These are phyloP conservation scores for Pseudomicrostroma phylloplanum DNA, from an alignment of 1,284 basidiomycete species.

Conservation along the genomic window DNA sequence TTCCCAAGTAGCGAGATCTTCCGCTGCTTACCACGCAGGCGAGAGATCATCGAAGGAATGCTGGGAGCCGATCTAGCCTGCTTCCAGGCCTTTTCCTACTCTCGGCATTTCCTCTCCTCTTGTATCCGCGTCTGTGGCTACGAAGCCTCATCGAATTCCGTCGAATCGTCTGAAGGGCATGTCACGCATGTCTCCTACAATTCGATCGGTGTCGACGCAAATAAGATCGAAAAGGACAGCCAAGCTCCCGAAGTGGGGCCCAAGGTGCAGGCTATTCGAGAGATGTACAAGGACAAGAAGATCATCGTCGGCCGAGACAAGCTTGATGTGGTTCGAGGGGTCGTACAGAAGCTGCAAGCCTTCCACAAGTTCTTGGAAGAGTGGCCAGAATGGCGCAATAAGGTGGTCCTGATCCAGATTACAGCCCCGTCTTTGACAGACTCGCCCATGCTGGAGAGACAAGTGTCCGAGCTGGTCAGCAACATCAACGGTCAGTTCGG, in stretches of 20 bases:
- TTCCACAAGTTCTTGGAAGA: slow-evolving; percentile 89
- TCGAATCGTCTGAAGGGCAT: slow-evolving; percentile 85
- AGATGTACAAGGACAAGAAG: slow-evolving; percentile 92
- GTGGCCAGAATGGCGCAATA: slow-evolving; percentile 92
- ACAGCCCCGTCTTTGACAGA: slow-evolving; percentile 92
- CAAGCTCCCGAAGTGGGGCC: slow-evolving; percentile 74
- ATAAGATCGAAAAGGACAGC: slow-evolving; percentile 76
- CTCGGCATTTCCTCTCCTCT: slow-evolving; percentile 86
- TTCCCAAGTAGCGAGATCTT: slow-evolving; percentile 97
- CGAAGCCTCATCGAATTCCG: slow-evolving; percentile 68
- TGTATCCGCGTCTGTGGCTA: slow-evolving; percentile 95
- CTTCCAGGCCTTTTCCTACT: slow-evolving; percentile 95
- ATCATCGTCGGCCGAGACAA: slow-evolving; percentile 99
- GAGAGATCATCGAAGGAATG: slow-evolving; percentile 95
- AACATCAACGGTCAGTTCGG: slow-evolving; percentile 97
- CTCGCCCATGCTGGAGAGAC: slow-evolving; percentile 84
- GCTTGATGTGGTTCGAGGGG: slow-evolving; percentile 94
- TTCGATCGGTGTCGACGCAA: slow-evolving; percentile 94
- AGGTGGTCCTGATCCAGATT: slow-evolving; percentile 68
- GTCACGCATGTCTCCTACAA: slow-evolving; percentile 80
- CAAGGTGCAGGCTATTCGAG: slow-evolving; percentile 75
- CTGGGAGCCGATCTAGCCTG: slow-evolving; percentile 91
- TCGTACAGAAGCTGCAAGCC: slow-evolving; percentile 92
- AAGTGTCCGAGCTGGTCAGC: slow-evolving; percentile 88
- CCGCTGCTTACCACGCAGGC: slow-evolving; percentile 75